phyloP scores from a whole-genome alignment of 768 basidiomycete species.

The Mycena maculata region DNA sequence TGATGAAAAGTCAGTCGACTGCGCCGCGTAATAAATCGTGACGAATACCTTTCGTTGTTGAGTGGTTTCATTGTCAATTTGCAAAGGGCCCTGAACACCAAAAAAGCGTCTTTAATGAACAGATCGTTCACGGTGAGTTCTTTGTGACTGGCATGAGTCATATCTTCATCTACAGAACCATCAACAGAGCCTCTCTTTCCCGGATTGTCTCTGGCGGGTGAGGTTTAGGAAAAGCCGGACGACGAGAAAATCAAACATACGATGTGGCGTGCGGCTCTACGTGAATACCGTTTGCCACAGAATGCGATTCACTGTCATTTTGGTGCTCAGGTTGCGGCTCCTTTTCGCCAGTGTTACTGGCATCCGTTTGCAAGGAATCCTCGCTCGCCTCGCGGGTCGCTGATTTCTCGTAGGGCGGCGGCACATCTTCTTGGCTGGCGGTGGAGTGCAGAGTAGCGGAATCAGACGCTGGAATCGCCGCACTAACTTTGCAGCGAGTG shows the following conservation, averaged over 20 bases:
- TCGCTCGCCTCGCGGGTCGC: constrained; percentile 24
- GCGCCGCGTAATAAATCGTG: not conserved
- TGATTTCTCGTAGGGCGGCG: constrained; percentile 3
- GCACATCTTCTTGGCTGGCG: constrained; percentile 34
- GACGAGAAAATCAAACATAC: constrained; percentile 18
- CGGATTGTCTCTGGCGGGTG: constrained; percentile 47
- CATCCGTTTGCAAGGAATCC: constrained; percentile 18
- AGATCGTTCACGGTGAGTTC: constrained; percentile 84
- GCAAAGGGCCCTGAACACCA: constrained; percentile 96
- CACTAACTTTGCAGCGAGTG: constrained; percentile 71
- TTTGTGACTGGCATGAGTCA: constrained; percentile 45
- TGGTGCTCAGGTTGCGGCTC: constrained; percentile 11
- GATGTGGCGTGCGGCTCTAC: not conserved
- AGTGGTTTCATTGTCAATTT: constrained; percentile 98
- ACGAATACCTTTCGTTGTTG: constrained; percentile 84
- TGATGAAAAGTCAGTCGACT: constrained; percentile 46
- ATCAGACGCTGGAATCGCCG: constrained; percentile 36
- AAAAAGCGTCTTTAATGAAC: constrained; percentile 97
- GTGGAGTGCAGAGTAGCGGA: constrained; percentile 33
- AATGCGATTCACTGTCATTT: constrained; percentile 8
- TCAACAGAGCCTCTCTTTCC: constrained; percentile 51
- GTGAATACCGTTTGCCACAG: constrained; percentile 15
- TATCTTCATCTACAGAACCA: constrained; percentile 42
- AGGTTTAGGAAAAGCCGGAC: not conserved
- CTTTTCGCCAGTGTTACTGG: not conserved